These are phyloP conservation scores for Solanum verrucosum DNA, from an alignment of 257 asterid species.

Conservation along the genomic window DNA sequence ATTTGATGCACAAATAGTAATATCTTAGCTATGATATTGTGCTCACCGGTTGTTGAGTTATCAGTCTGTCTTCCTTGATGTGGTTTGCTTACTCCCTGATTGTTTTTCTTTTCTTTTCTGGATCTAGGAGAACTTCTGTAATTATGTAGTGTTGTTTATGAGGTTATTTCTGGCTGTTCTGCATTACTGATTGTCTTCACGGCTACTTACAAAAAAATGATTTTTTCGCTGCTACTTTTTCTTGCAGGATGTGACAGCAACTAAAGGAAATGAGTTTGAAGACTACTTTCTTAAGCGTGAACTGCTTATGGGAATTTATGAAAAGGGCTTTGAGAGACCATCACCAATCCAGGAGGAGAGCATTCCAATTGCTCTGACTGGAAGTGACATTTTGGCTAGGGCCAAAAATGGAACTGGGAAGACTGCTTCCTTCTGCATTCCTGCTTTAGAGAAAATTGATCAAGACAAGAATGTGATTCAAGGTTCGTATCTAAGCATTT, in stretches of 20 bases:
- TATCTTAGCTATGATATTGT: background rate
- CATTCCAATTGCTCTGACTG: conserved; percentile 87
- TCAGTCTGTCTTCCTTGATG: background rate
- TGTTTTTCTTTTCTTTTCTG: background rate
- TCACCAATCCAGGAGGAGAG: conserved; percentile 97
- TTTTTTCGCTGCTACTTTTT: background rate
- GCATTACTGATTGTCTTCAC: background rate
- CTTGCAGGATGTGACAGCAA: conserved; percentile 81
- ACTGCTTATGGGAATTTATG: conserved; percentile 93
- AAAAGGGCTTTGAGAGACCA: conserved; percentile 91
- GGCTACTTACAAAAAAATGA: background rate
- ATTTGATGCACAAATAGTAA: background rate
- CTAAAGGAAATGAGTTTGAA: conserved; percentile 86
- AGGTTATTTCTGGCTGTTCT: background rate
- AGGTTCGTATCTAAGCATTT: conserved; percentile 27
- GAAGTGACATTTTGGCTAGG: conserved; percentile 86
- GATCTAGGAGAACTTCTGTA: background rate
- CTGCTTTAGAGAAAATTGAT: conserved; percentile 84
- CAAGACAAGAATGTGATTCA: conserved; percentile 76
- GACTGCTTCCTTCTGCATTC: conserved; percentile 91
- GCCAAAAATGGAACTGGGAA: conserved; percentile 96
- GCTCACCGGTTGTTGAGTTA: background rate
- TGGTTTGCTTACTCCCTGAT: background rate
- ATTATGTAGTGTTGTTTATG: background rate
- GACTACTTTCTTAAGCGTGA: conserved; percentile 85